Evolutionary conservation across 305 asterid species (phyloP).

Genomic region (Fraxinus velutina): DNA sequence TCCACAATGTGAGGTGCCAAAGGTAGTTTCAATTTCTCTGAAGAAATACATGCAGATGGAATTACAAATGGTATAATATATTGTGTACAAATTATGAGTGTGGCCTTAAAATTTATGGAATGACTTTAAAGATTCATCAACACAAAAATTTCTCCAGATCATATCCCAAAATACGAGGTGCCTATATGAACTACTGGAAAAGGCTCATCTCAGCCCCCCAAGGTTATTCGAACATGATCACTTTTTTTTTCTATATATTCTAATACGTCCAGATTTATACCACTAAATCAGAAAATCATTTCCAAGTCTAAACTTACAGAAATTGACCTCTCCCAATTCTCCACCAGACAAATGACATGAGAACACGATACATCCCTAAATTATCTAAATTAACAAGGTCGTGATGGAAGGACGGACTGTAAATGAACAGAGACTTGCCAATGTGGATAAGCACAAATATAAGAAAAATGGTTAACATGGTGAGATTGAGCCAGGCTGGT

Average conservation of each 20-base stretch:
- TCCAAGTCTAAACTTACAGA: neutral
- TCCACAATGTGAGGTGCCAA: neutral
- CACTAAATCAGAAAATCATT: neutral
- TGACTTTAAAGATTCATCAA: neutral
- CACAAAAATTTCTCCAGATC: neutral
- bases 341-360: neutral
- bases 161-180: neutral
- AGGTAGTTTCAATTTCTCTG: neutral
- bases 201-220: neutral
- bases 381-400: neutral
- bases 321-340: neutral
- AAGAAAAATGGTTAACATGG: neutral
- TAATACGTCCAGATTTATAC: neutral
- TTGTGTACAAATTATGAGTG: neutral
- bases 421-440: neutral
- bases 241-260: neutral
- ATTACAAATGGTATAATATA: neutral
- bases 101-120: neutral
- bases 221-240: neutral
- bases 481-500: slow-evolving; percentile 2
- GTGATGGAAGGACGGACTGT: neutral
- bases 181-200: neutral
- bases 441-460: neutral
- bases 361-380: neutral
- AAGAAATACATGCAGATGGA: neutral